Evolutionary conservation across 2,329 filamentous ascomycete species (phyloP).

Genomic region (Apiospora sp.): DNA sequence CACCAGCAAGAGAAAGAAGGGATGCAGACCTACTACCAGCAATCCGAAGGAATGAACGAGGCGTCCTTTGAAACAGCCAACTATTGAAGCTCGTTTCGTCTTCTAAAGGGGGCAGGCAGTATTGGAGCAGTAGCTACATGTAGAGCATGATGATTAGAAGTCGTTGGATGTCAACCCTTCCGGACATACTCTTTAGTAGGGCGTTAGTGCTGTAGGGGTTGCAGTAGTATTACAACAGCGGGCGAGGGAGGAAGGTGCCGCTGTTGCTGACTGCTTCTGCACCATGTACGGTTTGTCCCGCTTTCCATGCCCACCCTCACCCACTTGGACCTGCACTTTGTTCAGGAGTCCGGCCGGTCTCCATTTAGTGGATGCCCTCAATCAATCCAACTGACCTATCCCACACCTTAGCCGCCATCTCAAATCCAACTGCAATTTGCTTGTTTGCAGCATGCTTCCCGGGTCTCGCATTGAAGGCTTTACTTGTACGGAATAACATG

Average conservation of each 20-base stretch:
- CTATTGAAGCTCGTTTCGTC: not conserved
- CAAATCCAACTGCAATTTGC: slow-evolving; percentile 12
- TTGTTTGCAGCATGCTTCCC: not conserved
- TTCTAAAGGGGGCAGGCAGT: not conserved
- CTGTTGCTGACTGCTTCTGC: not conserved
- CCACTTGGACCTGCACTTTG: not conserved
- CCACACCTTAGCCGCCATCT: not conserved
- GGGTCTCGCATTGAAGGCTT: not conserved
- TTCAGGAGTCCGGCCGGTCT: slow-evolving; percentile 8
- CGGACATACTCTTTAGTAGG: no score
- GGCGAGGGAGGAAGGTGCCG: not conserved
- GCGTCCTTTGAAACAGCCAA: slow-evolving; percentile 10
- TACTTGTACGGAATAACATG: not conserved
- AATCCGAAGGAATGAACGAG: not conserved
- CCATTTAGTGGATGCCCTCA: not conserved
- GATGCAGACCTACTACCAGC: not conserved
- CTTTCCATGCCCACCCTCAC: not conserved
- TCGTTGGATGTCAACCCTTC: not conserved
- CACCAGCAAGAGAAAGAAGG: not conserved
- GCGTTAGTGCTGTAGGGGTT: not conserved
- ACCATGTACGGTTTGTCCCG: slow-evolving; percentile 10
- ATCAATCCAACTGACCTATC: slow-evolving; percentile 16
- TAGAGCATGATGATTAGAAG: not conserved
- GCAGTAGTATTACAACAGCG: not conserved
- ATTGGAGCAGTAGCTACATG: not conserved